These are phyloP conservation scores for Camellia japonica DNA, from an alignment of 148 eudicot genomes.

Conservation along the genomic window DNA sequence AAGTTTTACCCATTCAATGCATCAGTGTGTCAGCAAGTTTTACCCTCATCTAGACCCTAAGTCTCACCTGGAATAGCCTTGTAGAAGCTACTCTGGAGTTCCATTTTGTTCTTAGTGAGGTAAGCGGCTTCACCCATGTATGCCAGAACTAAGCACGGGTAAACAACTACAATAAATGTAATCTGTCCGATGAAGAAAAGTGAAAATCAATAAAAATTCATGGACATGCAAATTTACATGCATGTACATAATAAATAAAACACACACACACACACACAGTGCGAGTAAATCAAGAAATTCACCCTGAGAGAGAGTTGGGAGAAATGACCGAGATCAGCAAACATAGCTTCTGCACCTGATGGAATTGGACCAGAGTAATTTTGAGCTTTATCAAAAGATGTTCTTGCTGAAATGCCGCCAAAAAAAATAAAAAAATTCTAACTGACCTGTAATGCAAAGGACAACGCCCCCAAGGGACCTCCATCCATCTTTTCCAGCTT, in stretches of 20 bases:
- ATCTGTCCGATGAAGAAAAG: slow-evolving; percentile 29
- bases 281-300: slow-evolving; percentile 4
- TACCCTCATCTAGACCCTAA: not conserved
- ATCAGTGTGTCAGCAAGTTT: not conserved
- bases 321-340: slow-evolving; percentile 63
- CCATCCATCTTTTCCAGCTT: slow-evolving; percentile 47
- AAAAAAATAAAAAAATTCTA: not conserved
- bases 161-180: slow-evolving; percentile 45
- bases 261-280: not conserved
- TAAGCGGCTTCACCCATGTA: slow-evolving; percentile 62
- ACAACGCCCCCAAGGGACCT: slow-evolving; percentile 45
- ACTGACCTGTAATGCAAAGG: slow-evolving; percentile 46
- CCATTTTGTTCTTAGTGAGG: slow-evolving; percentile 41
- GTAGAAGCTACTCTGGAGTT: slow-evolving; percentile 47
- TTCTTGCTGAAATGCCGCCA: not conserved
- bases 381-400: not conserved
- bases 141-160: slow-evolving; percentile 50
- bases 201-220: not conserved
- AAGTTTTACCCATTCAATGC: not conserved
- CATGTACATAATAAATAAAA: not conserved
- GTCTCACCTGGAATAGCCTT: slow-evolving; percentile 44
- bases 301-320: slow-evolving; percentile 43
- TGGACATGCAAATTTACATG: not conserved
- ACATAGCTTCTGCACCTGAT: slow-evolving; percentile 56
- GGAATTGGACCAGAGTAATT: slow-evolving; percentile 1